Evolutionary conservation across 2,329 filamentous ascomycete species (phyloP).

Genomic region (Onygena corvina): DNA sequence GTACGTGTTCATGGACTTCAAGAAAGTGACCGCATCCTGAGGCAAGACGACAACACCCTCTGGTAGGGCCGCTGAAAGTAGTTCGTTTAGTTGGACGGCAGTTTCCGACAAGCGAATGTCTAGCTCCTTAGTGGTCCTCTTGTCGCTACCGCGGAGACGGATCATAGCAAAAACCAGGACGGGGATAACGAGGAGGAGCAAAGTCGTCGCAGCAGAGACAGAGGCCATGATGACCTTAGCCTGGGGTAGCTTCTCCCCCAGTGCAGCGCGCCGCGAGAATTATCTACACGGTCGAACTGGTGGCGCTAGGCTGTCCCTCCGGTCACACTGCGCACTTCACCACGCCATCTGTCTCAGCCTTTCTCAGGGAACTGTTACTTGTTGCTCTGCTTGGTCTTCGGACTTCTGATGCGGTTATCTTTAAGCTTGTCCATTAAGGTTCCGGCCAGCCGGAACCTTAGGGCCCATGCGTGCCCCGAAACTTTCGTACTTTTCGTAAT

Average conservation of each 20-base stretch:
- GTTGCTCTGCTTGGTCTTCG: too few relatives aligned
- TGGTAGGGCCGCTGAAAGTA: constrained; percentile 15
- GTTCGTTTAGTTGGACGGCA: constrained; percentile 10
- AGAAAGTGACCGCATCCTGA: constrained; percentile 13
- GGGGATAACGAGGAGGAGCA: constrained; percentile 1
- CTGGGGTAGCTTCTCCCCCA: too few relatives aligned
- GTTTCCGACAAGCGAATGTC: constrained; percentile 3
- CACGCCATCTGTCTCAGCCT: not conserved
- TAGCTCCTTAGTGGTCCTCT: not conserved
- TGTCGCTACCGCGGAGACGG: not conserved
- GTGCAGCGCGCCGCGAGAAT: too few relatives aligned
- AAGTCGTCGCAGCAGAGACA: not conserved
- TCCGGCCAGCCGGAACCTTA: not conserved
- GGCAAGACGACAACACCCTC: constrained; percentile 15
- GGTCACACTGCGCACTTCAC: not conserved
- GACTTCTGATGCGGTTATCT: too few relatives aligned
- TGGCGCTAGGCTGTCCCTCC: not conserved
- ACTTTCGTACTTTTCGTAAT: not conserved
- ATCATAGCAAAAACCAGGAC: not conserved
- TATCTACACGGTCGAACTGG: not conserved
- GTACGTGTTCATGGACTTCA: constrained; percentile 18
- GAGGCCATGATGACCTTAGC: not conserved
- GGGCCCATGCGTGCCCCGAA: not conserved
- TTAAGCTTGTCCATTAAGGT: not conserved
- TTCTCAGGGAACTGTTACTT: too few relatives aligned